Conservation (phyloP, 2,329 filamentous ascomycete species). For the Cylindrodendrum hubeiense region DNA sequence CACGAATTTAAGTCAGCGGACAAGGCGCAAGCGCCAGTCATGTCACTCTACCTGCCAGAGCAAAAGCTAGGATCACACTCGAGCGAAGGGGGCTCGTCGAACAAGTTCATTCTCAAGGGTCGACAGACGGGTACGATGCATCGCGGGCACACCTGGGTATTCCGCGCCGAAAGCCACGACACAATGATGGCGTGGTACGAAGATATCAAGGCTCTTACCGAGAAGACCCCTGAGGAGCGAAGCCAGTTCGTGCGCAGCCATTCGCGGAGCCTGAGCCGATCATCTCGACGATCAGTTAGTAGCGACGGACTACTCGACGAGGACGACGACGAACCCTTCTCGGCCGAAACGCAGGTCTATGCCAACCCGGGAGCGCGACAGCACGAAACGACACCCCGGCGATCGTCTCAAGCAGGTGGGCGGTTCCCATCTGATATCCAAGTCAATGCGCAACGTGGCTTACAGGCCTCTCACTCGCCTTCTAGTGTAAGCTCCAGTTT, state of each 20-base stretch:
- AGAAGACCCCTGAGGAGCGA: constrained; percentile 88
- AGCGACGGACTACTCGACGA: constrained; percentile 85
- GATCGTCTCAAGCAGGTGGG: constrained; percentile 92
- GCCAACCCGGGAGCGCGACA: constrained; percentile 61
- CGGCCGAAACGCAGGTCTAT: constrained; percentile 61
- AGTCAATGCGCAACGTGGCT: constrained; percentile 81
- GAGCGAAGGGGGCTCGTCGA: constrained; percentile 82
- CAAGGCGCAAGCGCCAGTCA: constrained; percentile 89
- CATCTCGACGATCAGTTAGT: constrained; percentile 72
- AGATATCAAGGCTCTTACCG: constrained; percentile 90
- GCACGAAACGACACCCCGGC: constrained; percentile 67
- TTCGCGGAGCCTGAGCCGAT: constrained; percentile 80
- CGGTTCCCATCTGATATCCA: constrained; percentile 96
- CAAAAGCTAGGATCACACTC: constrained; percentile 97
- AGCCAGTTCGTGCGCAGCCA: constrained; percentile 89
- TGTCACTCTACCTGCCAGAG: constrained; percentile 95
- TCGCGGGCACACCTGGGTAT: constrained; percentile 80
- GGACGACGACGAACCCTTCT: constrained; percentile 74
- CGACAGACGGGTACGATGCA: constrained; percentile 94
- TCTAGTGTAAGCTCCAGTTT: constrained; percentile 83
- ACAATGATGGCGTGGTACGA: constrained; percentile 98
- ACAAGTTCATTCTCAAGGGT: constrained; percentile 98
- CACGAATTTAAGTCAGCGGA: constrained; percentile 99
- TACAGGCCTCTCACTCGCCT: constrained; percentile 83
- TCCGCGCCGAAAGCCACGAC: constrained; percentile 81